Percentiles rank a stretch among this genome's conserved stretches.
phyloP scores from a whole-genome alignment of 2,329 filamentous ascomycete species.

The Xylariaceae sp. region DNA sequence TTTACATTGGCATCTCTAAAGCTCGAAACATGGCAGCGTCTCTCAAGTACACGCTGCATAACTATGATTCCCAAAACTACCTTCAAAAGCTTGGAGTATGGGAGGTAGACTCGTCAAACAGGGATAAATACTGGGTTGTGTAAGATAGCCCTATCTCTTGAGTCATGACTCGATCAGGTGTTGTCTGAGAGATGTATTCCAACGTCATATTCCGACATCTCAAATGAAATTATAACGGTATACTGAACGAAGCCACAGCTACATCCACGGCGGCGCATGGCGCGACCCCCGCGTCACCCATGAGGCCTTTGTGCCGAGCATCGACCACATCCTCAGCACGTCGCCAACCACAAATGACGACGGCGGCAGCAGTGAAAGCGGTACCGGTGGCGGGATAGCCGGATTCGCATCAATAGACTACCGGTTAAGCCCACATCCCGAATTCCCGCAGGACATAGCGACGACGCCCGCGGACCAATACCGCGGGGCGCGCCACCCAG shows the following conservation, averaged over 20 bases:
- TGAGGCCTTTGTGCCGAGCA: constrained; percentile 53
- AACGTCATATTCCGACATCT: too few species aligned
- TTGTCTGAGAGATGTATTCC: too few species aligned
- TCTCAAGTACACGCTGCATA: constrained; percentile 38
- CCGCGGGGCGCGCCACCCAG: constrained; percentile 62
- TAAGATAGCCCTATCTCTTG: constrained; percentile 24
- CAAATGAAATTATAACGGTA: neutral
- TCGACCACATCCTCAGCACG: constrained; percentile 49
- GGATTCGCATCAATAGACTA: constrained; percentile 71
- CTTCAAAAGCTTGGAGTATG: constrained; percentile 57
- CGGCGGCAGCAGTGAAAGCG: neutral
- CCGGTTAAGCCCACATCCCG: constrained; percentile 63
- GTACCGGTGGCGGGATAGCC: constrained; percentile 48
- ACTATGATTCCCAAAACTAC: constrained; percentile 43
- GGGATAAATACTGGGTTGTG: constrained; percentile 42
- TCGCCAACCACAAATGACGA: neutral
- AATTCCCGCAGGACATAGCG: constrained; percentile 51
- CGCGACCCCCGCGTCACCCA: constrained; percentile 61
- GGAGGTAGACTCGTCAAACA: constrained; percentile 40
- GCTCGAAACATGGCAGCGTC: constrained; percentile 37
- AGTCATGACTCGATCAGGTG: too few species aligned
- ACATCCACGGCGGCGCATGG: constrained; percentile 70
- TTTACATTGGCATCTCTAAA: neutral
- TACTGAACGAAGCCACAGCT: constrained; percentile 44
- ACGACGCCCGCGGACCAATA: constrained; percentile 42